Base-by-base conservation (phyloP, 2,329 filamentous ascomycete genomes). In the Cadophora gregata region DNA sequence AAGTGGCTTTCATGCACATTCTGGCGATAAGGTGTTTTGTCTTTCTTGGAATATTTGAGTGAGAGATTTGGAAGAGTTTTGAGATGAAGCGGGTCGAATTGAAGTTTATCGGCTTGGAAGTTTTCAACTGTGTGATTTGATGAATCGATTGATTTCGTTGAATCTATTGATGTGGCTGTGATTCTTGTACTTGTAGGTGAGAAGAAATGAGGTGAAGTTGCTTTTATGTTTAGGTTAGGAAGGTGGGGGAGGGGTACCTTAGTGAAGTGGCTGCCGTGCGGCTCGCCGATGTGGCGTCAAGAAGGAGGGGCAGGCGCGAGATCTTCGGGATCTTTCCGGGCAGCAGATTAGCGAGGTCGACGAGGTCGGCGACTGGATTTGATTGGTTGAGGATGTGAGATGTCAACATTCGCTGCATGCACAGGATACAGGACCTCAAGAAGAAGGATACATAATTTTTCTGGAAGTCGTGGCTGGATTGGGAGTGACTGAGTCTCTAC, bases 1-100 rank as follows among this genome's bases (percentile, higher is more conserved):
- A 86, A 62, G 79, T 79, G 50, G 82, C 78, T 78, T 81, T 80
- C 71, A 80, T 81, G 76, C 84, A 86, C 84, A 86, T 86, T 45
- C 68, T 74, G 25, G 19, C 19, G 12, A 19, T 16, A 33, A 10
- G 31, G 51, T 59, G 48, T 8, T 25, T 64, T 50, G 16, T 63
- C 36, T 61, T 60, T 56, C 51, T 51, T 63, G 10, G 19, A 27
- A n/a, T 38, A 56, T 33, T 10, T 21, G 12, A n/a, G 9, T 36
- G n/a, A 12, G 4, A 8, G 19, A 3, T 42, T 42, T 2, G 38
- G 10, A 16, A 16, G 14, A 2, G 10, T 42, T 42, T 19, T 36
- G 53, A 24, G 19, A 31, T 24, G 31, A n/a, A 12, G 29, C 29
- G 51, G 29, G 33, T 25, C 25, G 55, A 58, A 16, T 16, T 42